Evolutionary conservation across 768 basidiomycete species (phyloP).

Genomic region (Suillus subalutaceus): DNA sequence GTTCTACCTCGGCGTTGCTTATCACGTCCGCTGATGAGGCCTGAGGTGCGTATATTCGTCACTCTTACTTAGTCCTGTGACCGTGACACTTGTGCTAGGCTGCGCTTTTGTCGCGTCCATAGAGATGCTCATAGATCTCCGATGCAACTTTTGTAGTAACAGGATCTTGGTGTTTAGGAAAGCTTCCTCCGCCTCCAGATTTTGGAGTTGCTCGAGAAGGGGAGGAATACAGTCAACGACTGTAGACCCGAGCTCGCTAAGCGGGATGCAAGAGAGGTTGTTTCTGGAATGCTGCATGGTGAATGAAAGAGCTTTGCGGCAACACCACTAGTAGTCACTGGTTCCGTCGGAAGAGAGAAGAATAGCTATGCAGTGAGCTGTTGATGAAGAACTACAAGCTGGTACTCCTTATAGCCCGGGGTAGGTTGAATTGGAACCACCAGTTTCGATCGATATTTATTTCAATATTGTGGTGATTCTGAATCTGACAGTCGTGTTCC

Average conservation of each 20-base stretch:
- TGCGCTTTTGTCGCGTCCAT: not conserved
- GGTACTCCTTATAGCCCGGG: not conserved
- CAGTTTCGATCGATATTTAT: not conserved
- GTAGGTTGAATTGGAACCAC: not conserved
- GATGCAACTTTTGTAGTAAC: not conserved
- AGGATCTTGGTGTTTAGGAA: not conserved
- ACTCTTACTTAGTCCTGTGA: too few species aligned
- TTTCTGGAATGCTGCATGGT: not conserved
- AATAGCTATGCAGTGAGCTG: not conserved
- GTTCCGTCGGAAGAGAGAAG: not conserved
- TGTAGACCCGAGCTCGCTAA: conserved; percentile 3
- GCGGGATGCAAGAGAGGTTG: not conserved
- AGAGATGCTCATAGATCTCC: not conserved
- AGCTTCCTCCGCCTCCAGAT: not conserved
- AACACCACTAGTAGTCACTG: not conserved
- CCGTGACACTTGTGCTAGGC: not conserved
- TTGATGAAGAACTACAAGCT: not conserved
- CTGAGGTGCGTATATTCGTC: too few species aligned
- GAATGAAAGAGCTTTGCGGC: not conserved
- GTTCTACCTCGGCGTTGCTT: too few species aligned
- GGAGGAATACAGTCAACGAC: not conserved
- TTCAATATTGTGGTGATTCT: not conserved
- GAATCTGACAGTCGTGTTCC: not conserved
- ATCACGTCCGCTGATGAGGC: too few species aligned
- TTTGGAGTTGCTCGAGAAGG: conserved; percentile 7